Evolutionary conservation across 257 asterid genomes (phyloP).

Genomic region (Anisodus acutangulus): DNA sequence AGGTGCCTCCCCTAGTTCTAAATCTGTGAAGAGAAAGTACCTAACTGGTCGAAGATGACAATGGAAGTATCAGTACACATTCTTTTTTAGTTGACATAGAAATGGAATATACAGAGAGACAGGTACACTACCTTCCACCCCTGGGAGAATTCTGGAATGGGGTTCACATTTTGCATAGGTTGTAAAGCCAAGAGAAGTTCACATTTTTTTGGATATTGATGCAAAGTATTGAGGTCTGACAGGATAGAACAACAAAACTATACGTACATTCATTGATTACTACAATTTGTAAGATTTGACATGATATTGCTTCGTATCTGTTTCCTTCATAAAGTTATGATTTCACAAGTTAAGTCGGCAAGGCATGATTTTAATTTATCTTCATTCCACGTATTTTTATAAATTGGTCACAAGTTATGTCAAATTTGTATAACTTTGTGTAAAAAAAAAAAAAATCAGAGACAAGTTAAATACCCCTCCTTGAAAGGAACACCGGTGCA

Average conservation of each 20-base stretch:
- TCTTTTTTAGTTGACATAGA: conserved; percentile 5
- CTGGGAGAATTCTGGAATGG: conserved; percentile 1
- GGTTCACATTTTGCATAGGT: background rate
- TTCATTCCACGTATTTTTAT: no score
- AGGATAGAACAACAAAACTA: background rate
- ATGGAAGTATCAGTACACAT: background rate
- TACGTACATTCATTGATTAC: background rate
- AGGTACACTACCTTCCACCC: background rate
- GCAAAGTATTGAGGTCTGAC: background rate
- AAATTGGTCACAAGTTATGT: no score
- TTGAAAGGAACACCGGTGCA: no score
- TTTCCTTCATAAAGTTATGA: background rate
- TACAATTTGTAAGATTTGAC: background rate
- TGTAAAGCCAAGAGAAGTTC: conserved; percentile 3
- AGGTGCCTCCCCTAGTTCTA: background rate
- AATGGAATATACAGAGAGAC: background rate
- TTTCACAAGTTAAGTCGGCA: no score
- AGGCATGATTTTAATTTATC: no score
- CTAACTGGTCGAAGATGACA: conserved; percentile 30
- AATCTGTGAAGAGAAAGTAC: conserved; percentile 4
- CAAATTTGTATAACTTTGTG: no score
- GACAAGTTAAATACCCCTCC: no score
- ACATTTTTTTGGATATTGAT: conserved; percentile 8
- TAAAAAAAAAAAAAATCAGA: no score
- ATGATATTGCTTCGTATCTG: background rate